These are phyloP conservation scores for Reutealis trisperma DNA, from an alignment of 345 rosid species.

Conservation along the genomic window DNA sequence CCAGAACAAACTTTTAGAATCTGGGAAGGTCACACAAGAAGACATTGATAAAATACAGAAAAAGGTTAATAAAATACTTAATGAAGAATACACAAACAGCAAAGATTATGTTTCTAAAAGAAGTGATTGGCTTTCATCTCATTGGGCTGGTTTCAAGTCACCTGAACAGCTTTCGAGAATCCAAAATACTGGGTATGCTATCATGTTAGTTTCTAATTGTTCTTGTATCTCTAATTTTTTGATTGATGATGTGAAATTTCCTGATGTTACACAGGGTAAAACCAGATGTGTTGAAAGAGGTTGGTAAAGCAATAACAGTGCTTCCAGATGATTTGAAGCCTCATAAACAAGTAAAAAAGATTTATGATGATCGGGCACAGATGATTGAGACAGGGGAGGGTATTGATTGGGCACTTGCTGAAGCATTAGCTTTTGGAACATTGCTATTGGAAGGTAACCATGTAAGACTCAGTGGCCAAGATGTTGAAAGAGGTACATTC, in stretches of 20 bases:
- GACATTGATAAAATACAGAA: slow-evolving; percentile 52
- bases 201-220: slow-evolving; percentile 7
- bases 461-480: slow-evolving; percentile 87
- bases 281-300: slow-evolving; percentile 74
- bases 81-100: slow-evolving; percentile 69
- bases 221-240: background rate
- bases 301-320: slow-evolving; percentile 72
- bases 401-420: slow-evolving; percentile 83
- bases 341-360: slow-evolving; percentile 72
- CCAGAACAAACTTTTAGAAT: slow-evolving; percentile 57
- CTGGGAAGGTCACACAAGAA: slow-evolving; percentile 59
- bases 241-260: slow-evolving; percentile 7
- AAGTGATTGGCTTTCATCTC: slow-evolving; percentile 85
- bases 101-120: slow-evolving; percentile 65
- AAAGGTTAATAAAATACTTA: slow-evolving; percentile 65
- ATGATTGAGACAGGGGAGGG: slow-evolving; percentile 84
- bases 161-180: slow-evolving; percentile 83
- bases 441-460: slow-evolving; percentile 82
- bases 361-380: slow-evolving; percentile 62
- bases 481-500: slow-evolving; percentile 89
- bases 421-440: slow-evolving; percentile 80
- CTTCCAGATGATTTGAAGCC: slow-evolving; percentile 74
- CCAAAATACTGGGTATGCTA: slow-evolving; percentile 68
- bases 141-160: slow-evolving; percentile 80
- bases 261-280: slow-evolving; percentile 52